A percentile compares a stretch with the other conserved stretches of the same genome.
Conservation (phyloP, 2,329 filamentous ascomycete species). For the Cladosporium phlei region DNA sequence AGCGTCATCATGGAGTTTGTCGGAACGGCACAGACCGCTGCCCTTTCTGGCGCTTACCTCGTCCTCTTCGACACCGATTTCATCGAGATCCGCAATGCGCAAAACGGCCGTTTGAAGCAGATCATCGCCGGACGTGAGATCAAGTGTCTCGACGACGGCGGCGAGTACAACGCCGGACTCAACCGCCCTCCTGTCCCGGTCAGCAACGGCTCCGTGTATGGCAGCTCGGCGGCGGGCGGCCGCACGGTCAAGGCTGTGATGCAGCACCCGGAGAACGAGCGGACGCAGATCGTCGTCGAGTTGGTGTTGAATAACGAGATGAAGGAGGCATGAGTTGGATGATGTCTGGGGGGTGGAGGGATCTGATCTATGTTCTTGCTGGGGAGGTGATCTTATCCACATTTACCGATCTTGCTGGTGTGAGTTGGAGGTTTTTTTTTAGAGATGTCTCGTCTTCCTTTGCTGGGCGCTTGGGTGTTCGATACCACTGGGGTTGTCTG, state of each 20-base stretch:
- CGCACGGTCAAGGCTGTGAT: conserved; percentile 90
- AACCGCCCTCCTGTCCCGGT: conserved; percentile 30
- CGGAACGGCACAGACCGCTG: conserved; percentile 81
- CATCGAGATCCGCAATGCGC: conserved; percentile 92
- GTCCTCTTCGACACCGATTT: conserved; percentile 94
- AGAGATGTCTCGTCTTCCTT: no score
- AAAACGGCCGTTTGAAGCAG: conserved; percentile 88
- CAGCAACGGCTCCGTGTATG: conserved; percentile 24
- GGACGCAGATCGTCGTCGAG: conserved; percentile 84
- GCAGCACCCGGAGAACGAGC: conserved; percentile 83
- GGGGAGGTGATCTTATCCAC: no score
- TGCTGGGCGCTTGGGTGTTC: no score
- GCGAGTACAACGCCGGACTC: conserved; percentile 50
- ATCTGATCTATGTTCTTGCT: background rate
- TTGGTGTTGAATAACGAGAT: conserved; percentile 81
- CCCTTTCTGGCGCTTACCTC: conserved; percentile 86
- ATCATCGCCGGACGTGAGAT: conserved; percentile 91
- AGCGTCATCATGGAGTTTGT: conserved; percentile 98
- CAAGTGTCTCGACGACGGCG: conserved; percentile 80
- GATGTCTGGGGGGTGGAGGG: no score
- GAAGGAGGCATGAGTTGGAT: conserved; percentile 30
- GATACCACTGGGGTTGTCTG: no score
- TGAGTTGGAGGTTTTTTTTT: no score
- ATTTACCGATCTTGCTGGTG: no score
- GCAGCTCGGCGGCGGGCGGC: conserved; percentile 34